Evolutionary conservation across 768 basidiomycete species (phyloP).

Genomic region (Galerina sulciceps): DNA sequence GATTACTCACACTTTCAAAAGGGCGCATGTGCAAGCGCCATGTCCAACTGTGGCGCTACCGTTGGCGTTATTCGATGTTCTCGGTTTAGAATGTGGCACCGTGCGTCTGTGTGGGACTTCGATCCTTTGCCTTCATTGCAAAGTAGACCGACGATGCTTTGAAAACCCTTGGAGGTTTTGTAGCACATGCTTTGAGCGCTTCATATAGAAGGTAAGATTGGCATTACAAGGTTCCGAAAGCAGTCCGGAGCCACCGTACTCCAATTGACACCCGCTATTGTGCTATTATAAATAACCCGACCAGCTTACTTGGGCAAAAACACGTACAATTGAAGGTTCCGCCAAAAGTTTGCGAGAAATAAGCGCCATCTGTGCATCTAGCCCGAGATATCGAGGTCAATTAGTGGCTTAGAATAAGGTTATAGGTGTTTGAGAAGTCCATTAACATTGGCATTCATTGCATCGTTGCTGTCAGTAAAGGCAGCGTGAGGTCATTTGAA

Average conservation of each 20-base stretch:
- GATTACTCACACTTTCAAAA: background rate
- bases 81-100: background rate
- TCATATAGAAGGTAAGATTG: background rate
- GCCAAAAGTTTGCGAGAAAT: background rate
- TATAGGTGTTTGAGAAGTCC: background rate
- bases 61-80: background rate
- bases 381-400: no score
- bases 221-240: slow-evolving; percentile 5
- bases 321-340: background rate
- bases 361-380: no score
- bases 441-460: background rate
- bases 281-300: background rate
- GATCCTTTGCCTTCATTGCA: background rate
- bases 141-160: background rate
- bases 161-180: background rate
- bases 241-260: background rate
- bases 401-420: background rate
- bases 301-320: background rate
- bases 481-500: background rate
- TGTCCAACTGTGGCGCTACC: slow-evolving; percentile 10
- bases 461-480: background rate
- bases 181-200: background rate
- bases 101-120: background rate
- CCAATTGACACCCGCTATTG: background rate
- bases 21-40: slow-evolving; percentile 1